Conservation (phyloP, 441 rosid genomes). For the Gossypium gossypioides region DNA sequence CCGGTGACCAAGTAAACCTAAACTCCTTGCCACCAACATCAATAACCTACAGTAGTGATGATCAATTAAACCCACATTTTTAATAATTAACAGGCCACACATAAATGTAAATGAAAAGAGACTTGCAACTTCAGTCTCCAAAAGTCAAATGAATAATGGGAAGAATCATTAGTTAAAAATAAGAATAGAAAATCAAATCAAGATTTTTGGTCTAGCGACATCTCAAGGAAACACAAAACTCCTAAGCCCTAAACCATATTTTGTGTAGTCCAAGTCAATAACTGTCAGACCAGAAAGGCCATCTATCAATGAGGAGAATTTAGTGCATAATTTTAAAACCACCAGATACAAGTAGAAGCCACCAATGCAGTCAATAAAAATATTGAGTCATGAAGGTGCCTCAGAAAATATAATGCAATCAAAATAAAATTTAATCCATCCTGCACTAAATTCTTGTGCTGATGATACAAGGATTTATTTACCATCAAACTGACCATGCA, state of each 20-base stretch:
- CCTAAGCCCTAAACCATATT: not conserved
- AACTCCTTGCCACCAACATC: slow-evolving; percentile 91
- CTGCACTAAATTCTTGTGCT: not conserved
- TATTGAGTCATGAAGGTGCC: not conserved
- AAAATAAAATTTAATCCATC: not conserved
- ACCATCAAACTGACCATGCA: not conserved
- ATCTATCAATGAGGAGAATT: not conserved
- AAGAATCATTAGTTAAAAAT: not conserved
- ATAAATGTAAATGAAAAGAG: not conserved
- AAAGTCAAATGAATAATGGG: not conserved
- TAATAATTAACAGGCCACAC: slow-evolving; percentile 6
- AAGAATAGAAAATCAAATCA: not conserved
- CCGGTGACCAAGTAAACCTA: slow-evolving; percentile 88
- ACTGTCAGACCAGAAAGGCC: not conserved
- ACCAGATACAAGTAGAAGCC: not conserved
- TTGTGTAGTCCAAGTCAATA: not conserved
- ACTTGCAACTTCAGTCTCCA: not conserved
- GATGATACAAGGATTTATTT: not conserved
- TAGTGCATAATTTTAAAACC: not conserved
- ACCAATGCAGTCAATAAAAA: not conserved
- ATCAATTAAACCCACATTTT: slow-evolving; percentile 14
- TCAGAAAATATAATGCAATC: not conserved
- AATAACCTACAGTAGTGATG: slow-evolving; percentile 50
- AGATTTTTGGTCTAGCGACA: not conserved
- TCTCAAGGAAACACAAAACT: not conserved